Evolutionary conservation across 1,139 yeast genomes (phyloP).

Genomic region (Blastobotrys proliferans): DNA sequence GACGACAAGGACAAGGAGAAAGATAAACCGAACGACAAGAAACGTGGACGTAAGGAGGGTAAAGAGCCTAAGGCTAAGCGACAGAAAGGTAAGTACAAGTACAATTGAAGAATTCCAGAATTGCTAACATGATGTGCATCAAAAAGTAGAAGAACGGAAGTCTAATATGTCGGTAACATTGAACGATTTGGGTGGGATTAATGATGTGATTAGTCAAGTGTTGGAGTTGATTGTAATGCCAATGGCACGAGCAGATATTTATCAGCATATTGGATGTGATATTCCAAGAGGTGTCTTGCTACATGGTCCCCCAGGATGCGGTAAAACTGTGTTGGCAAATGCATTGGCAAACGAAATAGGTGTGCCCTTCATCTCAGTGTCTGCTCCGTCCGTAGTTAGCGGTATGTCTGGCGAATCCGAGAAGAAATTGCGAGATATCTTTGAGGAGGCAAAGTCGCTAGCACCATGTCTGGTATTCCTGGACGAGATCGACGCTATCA

Average conservation of each 20-base stretch:
- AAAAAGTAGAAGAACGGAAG: conserved; percentile 21
- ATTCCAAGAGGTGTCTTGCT: conserved; percentile 95
- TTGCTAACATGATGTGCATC: conserved; percentile 7
- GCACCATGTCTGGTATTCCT: conserved; percentile 93
- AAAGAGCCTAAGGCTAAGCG: conserved; percentile 21
- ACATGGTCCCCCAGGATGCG: conserved; percentile 99
- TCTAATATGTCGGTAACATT: conserved; percentile 44
- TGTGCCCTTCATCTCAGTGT: conserved; percentile 84
- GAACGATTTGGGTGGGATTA: conserved; percentile 85
- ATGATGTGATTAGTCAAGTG: conserved; percentile 72
- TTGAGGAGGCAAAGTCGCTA: conserved; percentile 82
- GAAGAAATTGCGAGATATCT: conserved; percentile 84
- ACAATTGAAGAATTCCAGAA: background rate
- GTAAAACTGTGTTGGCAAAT: conserved; percentile 93
- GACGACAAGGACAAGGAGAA: conserved; percentile 24
- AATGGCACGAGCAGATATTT: conserved; percentile 88
- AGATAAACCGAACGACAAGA: conserved; percentile 22
- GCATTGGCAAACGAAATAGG: conserved; percentile 93
- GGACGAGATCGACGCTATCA: conserved; percentile 96
- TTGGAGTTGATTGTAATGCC: conserved; percentile 92
- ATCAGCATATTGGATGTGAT: conserved; percentile 81
- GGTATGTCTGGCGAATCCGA: conserved; percentile 99
- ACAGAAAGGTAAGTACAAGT: conserved; percentile 36
- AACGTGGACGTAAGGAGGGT: conserved; percentile 34
- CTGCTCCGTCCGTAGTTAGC: conserved; percentile 95